A percentile compares a stretch with the other conserved stretches of the same genome.
Conservation (phyloP, 345 rosid genomes). For the Sonneratia caseolaris region DNA sequence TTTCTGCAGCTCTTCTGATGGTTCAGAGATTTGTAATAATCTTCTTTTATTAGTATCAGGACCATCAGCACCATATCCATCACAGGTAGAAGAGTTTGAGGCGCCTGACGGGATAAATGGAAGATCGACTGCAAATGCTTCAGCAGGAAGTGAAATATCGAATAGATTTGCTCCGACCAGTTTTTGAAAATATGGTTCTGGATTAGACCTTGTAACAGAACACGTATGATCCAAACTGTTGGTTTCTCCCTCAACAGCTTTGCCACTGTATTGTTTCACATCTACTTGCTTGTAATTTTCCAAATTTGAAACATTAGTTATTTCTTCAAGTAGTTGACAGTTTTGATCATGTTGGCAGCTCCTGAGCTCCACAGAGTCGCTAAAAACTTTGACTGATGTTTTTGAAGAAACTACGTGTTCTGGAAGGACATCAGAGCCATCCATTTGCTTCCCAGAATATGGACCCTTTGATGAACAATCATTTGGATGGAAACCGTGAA, state of each 20-base stretch:
- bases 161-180: neutral
- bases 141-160: neutral
- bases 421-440: constrained; percentile 22
- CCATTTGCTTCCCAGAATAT: constrained; percentile 17
- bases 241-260: constrained; percentile 27
- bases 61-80: neutral
- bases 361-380: constrained; percentile 31
- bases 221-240: constrained; percentile 25
- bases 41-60: neutral
- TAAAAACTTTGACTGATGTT: constrained; percentile 22
- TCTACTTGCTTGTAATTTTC: constrained; percentile 16
- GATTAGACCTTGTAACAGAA: neutral
- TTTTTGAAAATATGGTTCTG: neutral
- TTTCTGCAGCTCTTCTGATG: constrained; percentile 26
- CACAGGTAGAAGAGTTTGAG: neutral
- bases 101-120: neutral
- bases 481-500: constrained; percentile 18
- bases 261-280: constrained; percentile 4
- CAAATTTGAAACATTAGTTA: constrained; percentile 5
- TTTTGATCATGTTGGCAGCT: constrained; percentile 1
- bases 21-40: constrained; percentile 3
- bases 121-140: neutral
- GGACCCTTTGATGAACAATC: constrained; percentile 22
- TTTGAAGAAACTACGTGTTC: constrained; percentile 21
- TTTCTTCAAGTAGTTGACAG: neutral